Conservation (phyloP, 2,329 filamentous ascomycete genomes). For the Gnomoniopsis smithogilvyi region DNA sequence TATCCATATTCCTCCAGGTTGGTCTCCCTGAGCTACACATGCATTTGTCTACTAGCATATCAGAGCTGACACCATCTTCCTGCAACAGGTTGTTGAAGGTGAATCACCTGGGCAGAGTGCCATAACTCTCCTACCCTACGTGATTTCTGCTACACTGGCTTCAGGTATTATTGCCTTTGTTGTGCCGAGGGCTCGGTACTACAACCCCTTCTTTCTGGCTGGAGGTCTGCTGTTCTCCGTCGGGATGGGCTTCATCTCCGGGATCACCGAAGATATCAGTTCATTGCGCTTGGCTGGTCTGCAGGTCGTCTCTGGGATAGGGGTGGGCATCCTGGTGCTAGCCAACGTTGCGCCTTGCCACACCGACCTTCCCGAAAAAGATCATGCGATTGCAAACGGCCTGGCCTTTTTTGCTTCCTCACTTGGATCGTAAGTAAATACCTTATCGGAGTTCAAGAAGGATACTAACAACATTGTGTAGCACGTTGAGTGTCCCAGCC, state of each 20-base stretch:
- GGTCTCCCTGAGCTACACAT: not conserved
- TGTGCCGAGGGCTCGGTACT: slow-evolving; percentile 12
- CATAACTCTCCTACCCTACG: slow-evolving; percentile 13
- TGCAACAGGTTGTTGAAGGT: not conserved
- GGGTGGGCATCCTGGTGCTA: slow-evolving; percentile 12
- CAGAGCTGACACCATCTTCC: not conserved
- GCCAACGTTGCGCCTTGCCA: slow-evolving; percentile 16
- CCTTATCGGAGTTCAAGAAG: not conserved
- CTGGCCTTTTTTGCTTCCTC: slow-evolving; percentile 8
- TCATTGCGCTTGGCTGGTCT: not conserved
- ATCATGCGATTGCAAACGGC: slow-evolving; percentile 13
- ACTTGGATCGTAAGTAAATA: not conserved
- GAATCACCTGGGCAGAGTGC: not conserved
- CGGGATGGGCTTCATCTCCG: slow-evolving; percentile 2
- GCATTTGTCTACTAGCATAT: not conserved
- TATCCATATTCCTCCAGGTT: slow-evolving; percentile 17
- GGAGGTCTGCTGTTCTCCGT: slow-evolving; percentile 4
- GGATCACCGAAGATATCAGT: not conserved
- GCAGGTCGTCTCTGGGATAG: slow-evolving; percentile 6
- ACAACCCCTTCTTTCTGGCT: slow-evolving; percentile 15
- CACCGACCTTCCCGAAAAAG: slow-evolving; percentile 4
- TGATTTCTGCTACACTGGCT: slow-evolving; percentile 5
- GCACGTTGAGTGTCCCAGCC: not conserved
- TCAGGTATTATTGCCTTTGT: not conserved
- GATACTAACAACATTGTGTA: not conserved